These are phyloP conservation scores for Podaxis sp. DNA, from an alignment of 768 basidiomycete species.

Conservation along the genomic window DNA sequence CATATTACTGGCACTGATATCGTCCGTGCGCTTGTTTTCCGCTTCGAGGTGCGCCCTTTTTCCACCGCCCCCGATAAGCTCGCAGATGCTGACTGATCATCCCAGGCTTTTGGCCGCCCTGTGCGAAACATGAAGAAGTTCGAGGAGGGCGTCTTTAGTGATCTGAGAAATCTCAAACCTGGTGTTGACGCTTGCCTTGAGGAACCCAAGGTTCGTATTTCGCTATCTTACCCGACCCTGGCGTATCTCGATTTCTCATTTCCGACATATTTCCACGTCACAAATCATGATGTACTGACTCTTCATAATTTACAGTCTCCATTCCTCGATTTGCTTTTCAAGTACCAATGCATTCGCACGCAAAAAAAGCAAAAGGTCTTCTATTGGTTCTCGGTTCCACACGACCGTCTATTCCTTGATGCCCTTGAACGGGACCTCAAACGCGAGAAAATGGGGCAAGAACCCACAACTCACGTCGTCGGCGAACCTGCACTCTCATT, in stretches of 20 bases:
- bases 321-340: slow-evolving; percentile 92
- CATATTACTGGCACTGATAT: slow-evolving; percentile 98
- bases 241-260: slow-evolving; percentile 14
- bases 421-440: slow-evolving; percentile 95
- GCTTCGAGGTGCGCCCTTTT: slow-evolving; percentile 65
- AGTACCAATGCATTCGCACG: slow-evolving; percentile 94
- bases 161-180: slow-evolving; percentile 91
- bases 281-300: too few relatives aligned
- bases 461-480: slow-evolving; percentile 70
- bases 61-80: slow-evolving; percentile 9
- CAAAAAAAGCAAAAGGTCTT: slow-evolving; percentile 99
- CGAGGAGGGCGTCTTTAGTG: slow-evolving; percentile 94
- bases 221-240: slow-evolving; percentile 1
- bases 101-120: slow-evolving; percentile 79
- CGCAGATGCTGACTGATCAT: slow-evolving; percentile 8
- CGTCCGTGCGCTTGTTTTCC: slow-evolving; percentile 90
- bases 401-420: slow-evolving; percentile 95
- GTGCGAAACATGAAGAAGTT: slow-evolving; percentile 95
- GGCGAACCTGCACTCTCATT: slow-evolving; percentile 89
- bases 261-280: too few relatives aligned
- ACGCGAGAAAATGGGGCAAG: slow-evolving; percentile 87
- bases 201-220: slow-evolving; percentile 81
- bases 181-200: slow-evolving; percentile 91
- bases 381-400: slow-evolving; percentile 97
- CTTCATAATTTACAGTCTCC: slow-evolving; percentile 56